Base-by-base conservation (phyloP, 2,329 filamentous ascomycete species). In the Colletotrichum phormii region DNA sequence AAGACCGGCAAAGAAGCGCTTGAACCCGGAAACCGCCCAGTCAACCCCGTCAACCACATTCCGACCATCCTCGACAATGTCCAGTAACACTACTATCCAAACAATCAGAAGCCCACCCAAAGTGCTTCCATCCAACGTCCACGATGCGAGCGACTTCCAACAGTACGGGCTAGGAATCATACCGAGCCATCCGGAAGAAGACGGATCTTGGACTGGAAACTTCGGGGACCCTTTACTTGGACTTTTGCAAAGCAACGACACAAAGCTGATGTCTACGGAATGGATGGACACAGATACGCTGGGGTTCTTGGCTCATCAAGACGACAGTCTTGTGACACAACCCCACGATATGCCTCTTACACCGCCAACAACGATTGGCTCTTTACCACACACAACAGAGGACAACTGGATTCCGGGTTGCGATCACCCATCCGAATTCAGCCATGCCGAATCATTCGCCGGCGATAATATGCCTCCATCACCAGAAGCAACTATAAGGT, bases 1-100 rank as follows among this genome's bases (percentile, higher is more conserved):
- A 33, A 31, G 71, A 11, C 71, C 71, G 22, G 71, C 67, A 6
- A 73, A 73, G 61, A 73, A 73, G 66, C 63, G 66, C n/a, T 24
- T 71, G 24, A 61, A 22, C 13, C 60, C 70, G 29, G 70, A 72
- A 11, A 24, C 35, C 33, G 22, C 54, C 55, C 63, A 60, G 29
- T 3, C 60, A 33, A 24, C 42, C 4, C 11, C 65, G 11, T n/a
- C 58, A 31, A 8, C 59, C 15, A 54, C 65, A 22, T 72, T 57
- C 24, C 66, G 70, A 18, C 59, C 60, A 18, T 37, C 60, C 4
- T 71, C 71, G 13, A 73, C 71, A 22, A 61, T 71, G 55, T 73
- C 71, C 26, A 61, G 42, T 9, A 49, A n/a, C 35, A 37, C 18
- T n/a, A 73, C 71, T 2, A 57, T 64, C 11, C 60, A 70, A 13